A percentile compares a stretch with the other conserved stretches of the same genome.
phyloP scores from a whole-genome alignment of 306 rosid species.

The Acacia acuminata region DNA sequence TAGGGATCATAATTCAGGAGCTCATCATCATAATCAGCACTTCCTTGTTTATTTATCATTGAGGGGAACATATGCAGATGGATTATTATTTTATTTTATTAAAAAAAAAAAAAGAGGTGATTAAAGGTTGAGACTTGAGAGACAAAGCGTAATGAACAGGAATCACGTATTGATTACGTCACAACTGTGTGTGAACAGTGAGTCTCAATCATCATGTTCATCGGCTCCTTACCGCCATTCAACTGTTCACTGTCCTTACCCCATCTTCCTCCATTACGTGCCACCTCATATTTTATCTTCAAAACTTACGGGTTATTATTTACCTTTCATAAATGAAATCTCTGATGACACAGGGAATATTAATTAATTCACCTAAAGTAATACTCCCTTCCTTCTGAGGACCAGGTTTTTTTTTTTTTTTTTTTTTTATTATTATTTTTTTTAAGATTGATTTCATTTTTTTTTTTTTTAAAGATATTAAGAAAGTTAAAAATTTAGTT shows the following conservation, averaged over 20 bases:
- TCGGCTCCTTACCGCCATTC: neutral
- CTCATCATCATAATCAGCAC: neutral
- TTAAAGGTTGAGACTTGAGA: neutral
- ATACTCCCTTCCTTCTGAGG: too few species aligned
- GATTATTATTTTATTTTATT: too few species aligned
- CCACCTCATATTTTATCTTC: neutral
- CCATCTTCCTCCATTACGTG: neutral
- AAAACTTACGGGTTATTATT: neutral
- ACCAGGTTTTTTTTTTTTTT: too few species aligned
- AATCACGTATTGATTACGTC: neutral
- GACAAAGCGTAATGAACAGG: neutral
- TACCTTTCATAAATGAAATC: neutral
- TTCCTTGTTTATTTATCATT: neutral
- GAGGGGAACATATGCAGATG: neutral
- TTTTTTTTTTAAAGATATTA: too few species aligned
- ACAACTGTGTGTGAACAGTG: constrained; percentile 6
- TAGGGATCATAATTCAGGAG: neutral
- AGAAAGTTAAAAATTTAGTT: too few species aligned
- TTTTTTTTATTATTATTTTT: too few species aligned
- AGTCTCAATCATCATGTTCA: constrained; percentile 2
- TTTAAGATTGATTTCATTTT: too few species aligned
- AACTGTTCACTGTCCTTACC: neutral
- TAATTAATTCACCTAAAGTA: neutral
- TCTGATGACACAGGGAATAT: neutral
- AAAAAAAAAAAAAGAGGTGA: neutral